Conservation (phyloP, 805 yeast genomes). For the Soucietia sequanensis region DNA sequence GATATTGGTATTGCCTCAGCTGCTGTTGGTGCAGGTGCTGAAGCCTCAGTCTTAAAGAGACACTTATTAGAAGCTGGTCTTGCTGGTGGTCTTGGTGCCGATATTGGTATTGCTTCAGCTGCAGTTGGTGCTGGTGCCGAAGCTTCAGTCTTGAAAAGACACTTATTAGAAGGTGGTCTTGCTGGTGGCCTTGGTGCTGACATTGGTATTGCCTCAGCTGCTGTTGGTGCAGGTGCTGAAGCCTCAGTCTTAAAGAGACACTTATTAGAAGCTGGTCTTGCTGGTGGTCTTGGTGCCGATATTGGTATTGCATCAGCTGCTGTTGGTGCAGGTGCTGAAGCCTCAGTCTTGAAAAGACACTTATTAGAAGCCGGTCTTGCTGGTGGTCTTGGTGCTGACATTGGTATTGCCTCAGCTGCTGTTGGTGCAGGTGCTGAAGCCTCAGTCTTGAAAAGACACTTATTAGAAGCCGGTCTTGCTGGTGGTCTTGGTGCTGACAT, state of each 20-base stretch:
- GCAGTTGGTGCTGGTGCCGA: constrained; percentile 4
- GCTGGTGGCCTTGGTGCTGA: constrained; percentile 6
- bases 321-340: constrained; percentile 10
- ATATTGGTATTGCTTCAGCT: constrained; percentile 5
- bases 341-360: constrained; percentile 13
- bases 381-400: constrained; percentile 1
- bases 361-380: constrained; percentile 8
- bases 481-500: constrained; percentile 4
- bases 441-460: constrained; percentile 1
- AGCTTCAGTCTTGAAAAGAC: constrained; percentile 8
- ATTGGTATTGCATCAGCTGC: constrained; percentile 6
- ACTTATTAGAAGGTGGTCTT: constrained; percentile 4
- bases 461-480: constrained; percentile 5
- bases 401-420: constrained; percentile 5
- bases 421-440: constrained; percentile 2
- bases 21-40: constrained; percentile 3
- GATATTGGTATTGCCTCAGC: constrained; percentile 5
- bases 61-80: constrained; percentile 4
- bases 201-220: constrained; percentile 6
- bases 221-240: constrained; percentile 3
- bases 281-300: no score
- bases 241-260: constrained; percentile 9
- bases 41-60: constrained; percentile 8
- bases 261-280: no score
- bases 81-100: constrained; percentile 6